Base-by-base conservation (phyloP, 1,284 basidiomycete species). In the Puccinia hordei region DNA sequence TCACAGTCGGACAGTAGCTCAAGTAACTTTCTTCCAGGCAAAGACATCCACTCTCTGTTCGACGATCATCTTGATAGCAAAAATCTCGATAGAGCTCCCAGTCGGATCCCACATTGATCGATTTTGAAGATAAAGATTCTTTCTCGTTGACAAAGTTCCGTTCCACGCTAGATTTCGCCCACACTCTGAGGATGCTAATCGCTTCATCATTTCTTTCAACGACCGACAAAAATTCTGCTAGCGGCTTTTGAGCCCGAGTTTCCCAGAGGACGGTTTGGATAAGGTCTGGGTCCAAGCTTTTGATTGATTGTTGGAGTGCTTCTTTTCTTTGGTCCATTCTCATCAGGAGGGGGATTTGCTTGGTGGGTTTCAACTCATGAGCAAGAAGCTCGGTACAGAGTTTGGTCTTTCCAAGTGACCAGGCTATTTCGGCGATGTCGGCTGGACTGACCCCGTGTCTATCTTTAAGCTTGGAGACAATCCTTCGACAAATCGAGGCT, bases 41-140 rank as follows among this genome's bases (percentile, higher is more conserved):
- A 8, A 98, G 87, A 22, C 92, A 89, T 0, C 94, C 97, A 84
- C 91, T 95, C 84, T 98, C 95, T 9, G 93, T 92, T 63, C 96
- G 89, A 81, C 96, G 89, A 86, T 99, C 97, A 84, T 99, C 97
- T 73, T 96, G 96, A 85, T 96, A 99, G 86, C 96, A 99, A 86
- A 97, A 98, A 85, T 99, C 95, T 22, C 93, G 89, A 17, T 98
- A 87, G 89, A 99, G 91, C 82, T 95, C 94, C 66, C 91, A 88
- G 85, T 98, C 94, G 12, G 61, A 49, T 38, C 75, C 65, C 44
- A 66, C 46, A 33, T 59, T 83, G 81, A 71, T 57, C 17, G 44
- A 33, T 33, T 57, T 61, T 2, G 46, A 57, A 2, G 53, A 57
- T 10, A 44, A 17, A 2, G 49, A 17, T 22, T 55, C 49, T 57